These are phyloP conservation scores for Lepidium sativum DNA, from an alignment of 345 rosid species.

Conservation along the genomic window DNA sequence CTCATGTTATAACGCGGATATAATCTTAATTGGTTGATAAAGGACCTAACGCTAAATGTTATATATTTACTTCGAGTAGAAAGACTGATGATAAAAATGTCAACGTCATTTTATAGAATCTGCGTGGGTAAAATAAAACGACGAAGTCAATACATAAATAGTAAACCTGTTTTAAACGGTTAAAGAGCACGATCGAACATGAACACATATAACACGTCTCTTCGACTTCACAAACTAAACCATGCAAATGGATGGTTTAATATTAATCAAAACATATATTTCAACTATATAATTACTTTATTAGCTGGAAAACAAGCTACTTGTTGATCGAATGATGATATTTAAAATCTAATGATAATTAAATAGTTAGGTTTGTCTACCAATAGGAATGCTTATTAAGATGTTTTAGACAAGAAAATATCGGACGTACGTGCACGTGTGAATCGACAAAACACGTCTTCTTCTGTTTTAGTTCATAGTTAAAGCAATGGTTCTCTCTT, in stretches of 20 bases:
- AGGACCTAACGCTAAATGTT: too few species aligned
- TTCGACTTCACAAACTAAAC: conserved; percentile 4
- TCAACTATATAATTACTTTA: conserved; percentile 1
- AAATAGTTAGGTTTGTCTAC: conserved; percentile 1
- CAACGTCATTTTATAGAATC: neutral
- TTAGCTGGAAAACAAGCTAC: conserved; percentile 9
- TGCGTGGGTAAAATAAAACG: neutral
- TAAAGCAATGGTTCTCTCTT: neutral
- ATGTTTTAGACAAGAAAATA: conserved; percentile 6
- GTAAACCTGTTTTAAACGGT: neutral
- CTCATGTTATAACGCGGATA: too few species aligned
- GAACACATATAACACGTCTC: conserved; percentile 8
- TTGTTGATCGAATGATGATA: neutral
- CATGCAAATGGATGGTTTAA: conserved; percentile 7
- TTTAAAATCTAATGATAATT: neutral
- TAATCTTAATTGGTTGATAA: too few species aligned
- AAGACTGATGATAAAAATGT: too few species aligned
- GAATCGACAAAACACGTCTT: neutral
- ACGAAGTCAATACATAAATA: neutral
- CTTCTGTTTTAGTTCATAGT: neutral
- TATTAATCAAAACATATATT: neutral
- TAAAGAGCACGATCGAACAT: conserved; percentile 22
- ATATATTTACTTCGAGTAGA: too few species aligned
- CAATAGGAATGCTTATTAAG: conserved; percentile 1
- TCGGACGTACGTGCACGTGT: neutral